Evolutionary conservation across 2,329 filamentous ascomycete species (phyloP), one percentile per base, ranked within the genome.

Genomic region (Alternaria ethzedia): DNA sequence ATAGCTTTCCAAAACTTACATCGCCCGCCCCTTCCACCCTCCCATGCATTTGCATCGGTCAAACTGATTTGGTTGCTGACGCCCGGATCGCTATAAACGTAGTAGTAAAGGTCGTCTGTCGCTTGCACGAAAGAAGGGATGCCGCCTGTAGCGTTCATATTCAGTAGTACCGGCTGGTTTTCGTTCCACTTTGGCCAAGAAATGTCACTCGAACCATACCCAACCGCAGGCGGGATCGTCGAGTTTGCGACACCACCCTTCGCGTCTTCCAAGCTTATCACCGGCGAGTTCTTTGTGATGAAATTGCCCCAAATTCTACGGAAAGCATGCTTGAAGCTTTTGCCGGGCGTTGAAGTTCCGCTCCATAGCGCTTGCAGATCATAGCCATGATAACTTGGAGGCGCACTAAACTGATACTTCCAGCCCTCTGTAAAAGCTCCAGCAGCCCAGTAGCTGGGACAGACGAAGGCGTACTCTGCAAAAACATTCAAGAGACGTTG

Each of bases 391-490:
- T 77, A 78, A 4, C 70, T 59, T 2, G 75, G 75, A 2, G 67
- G 67, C 3, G 58, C 70, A 55, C 69, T 72, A 61, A 75, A 78
- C 32, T 79, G 75, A 63, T 79, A 78, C 46, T 76, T 76, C 75
- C 75, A 79, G 13, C 71, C 75, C 30, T 70, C 50, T 0, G 74
- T 69, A 59, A 78, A 76, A 4, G 80, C 80, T 13, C 70, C 73
- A 4, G 80, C 79, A 54, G 81, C 77, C 76, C 80, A 82, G 67
- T 82, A 79, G 10, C 70, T 73, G 5, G 79, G 79, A 59, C 80
- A 82, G 55, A 75, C 76, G 67, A 83, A 83, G 36, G 83, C 80
- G 63, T 79, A 82, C 64, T 84, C 82, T 8, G 82, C 82, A 63
- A 82, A 84, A 21, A 83, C 77, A 61, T 82, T 73, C 70, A 81